Evolutionary conservation across 2,329 filamentous ascomycete species (phyloP).

Genomic region (Geoglossum cookeanum): DNA sequence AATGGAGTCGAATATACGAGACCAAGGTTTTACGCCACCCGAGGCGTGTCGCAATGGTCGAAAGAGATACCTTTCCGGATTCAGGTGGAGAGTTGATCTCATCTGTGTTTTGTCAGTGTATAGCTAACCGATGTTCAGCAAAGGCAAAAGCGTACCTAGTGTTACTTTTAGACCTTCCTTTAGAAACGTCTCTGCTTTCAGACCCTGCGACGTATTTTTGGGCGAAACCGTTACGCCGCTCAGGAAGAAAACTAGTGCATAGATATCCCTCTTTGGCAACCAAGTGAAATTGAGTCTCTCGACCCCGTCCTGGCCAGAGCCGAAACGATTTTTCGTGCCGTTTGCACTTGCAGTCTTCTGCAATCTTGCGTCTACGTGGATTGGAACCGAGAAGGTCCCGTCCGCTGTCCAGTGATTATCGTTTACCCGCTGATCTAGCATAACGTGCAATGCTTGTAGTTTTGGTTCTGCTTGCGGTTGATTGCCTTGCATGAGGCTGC

Average conservation of each 20-base stretch:
- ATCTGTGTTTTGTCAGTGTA: background rate
- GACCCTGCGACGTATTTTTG: constrained; percentile 33
- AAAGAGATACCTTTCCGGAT: background rate
- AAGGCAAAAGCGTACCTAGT: background rate
- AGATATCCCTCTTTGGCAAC: constrained; percentile 40
- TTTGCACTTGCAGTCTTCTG: background rate
- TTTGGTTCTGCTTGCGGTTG: constrained; percentile 39
- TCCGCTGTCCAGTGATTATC: constrained; percentile 16
- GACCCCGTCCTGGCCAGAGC: background rate
- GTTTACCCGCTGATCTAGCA: constrained; percentile 34
- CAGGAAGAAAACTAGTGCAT: constrained; percentile 38
- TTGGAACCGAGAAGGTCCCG: constrained; percentile 22
- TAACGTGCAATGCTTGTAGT: constrained; percentile 39
- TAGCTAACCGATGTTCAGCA: background rate
- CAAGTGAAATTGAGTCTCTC: constrained; percentile 30
- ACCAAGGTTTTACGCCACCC: constrained; percentile 47
- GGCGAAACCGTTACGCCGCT: constrained; percentile 35
- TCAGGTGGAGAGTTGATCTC: background rate
- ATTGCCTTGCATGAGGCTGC: constrained; percentile 44
- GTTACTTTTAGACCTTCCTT: constrained; percentile 31
- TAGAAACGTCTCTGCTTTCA: constrained; percentile 36
- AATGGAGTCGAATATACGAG: constrained; percentile 51
- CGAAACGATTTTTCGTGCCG: background rate
- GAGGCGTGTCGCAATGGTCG: constrained; percentile 23
- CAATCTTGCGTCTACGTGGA: constrained; percentile 19